Conservation (phyloP, 1,139 yeast genomes). For the Arxiozyma telluris region DNA sequence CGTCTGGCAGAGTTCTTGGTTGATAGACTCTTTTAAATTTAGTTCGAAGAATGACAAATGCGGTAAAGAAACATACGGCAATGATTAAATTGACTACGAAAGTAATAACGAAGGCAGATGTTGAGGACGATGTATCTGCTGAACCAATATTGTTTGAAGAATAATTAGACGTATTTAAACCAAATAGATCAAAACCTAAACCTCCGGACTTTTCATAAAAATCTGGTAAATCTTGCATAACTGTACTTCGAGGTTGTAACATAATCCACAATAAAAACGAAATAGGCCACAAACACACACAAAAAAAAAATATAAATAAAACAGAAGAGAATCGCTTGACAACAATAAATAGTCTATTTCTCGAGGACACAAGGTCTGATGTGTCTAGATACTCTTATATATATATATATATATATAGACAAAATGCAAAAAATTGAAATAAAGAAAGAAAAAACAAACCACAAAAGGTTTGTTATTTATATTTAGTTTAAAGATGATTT, state of each 20-base stretch:
- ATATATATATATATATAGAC: too few species aligned
- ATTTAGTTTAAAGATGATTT: too few species aligned
- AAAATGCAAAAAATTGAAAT: too few species aligned
- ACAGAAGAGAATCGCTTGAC: too few species aligned
- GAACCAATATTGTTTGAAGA: constrained; percentile 7
- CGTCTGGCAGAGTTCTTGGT: constrained; percentile 55
- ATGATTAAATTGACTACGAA: constrained; percentile 48
- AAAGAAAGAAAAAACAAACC: not conserved
- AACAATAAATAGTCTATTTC: not conserved
- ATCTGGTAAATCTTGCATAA: not conserved
- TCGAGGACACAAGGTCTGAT: not conserved
- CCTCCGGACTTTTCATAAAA: not conserved
- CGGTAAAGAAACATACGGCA: constrained; percentile 45
- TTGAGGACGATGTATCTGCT: constrained; percentile 32
- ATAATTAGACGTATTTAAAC: constrained; percentile 1
- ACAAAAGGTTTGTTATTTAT: too few species aligned
- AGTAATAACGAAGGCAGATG: constrained; percentile 46
- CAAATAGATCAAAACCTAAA: constrained; percentile 23
- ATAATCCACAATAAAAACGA: not conserved
- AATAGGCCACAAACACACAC: not conserved
- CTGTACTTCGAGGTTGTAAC: not conserved
- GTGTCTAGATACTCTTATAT: not conserved
- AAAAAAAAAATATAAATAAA: too few species aligned
- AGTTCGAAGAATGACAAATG: constrained; percentile 60
- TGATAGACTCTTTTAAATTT: constrained; percentile 66